phyloP scores from a whole-genome alignment of 2,329 filamentous ascomycete species.

The Colletotrichum sp. region DNA sequence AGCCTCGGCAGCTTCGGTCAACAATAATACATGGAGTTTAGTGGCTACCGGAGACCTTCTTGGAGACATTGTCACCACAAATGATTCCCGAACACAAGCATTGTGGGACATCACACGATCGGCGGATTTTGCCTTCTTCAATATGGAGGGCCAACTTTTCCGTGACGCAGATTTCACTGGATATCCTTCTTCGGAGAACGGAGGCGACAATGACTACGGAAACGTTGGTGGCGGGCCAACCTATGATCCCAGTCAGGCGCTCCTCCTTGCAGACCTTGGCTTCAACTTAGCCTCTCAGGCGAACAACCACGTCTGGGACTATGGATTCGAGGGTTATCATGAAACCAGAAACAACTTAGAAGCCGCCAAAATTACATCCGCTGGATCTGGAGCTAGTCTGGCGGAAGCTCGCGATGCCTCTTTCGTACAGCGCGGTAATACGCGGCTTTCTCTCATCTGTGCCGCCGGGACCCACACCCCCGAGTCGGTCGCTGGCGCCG shows the following conservation, averaged over 20 bases:
- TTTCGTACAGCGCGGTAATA: neutral
- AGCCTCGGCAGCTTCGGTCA: neutral
- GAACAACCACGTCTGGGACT: neutral
- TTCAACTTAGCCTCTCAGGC: neutral
- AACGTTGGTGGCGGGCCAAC: neutral
- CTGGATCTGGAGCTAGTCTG: neutral
- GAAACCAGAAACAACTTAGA: neutral
- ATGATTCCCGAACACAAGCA: neutral
- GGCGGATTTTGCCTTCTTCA: neutral
- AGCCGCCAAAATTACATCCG: neutral
- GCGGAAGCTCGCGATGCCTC: neutral
- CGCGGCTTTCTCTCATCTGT: neutral
- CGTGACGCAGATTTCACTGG: neutral
- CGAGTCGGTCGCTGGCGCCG: neutral
- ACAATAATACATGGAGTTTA: neutral
- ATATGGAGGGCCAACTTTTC: neutral
- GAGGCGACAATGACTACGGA: neutral
- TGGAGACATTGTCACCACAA: neutral
- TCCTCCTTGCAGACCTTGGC: neutral
- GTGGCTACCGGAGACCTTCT: neutral
- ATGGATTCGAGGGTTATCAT: neutral
- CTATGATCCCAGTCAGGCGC: neutral
- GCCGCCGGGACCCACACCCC: neutral
- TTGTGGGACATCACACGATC: neutral
- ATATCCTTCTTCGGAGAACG: neutral